Evolutionary conservation across 2,329 filamentous ascomycete genomes (phyloP), one percentile per base, ranked within the genome.

Genomic region (Colletotrichum orbiculare): DNA sequence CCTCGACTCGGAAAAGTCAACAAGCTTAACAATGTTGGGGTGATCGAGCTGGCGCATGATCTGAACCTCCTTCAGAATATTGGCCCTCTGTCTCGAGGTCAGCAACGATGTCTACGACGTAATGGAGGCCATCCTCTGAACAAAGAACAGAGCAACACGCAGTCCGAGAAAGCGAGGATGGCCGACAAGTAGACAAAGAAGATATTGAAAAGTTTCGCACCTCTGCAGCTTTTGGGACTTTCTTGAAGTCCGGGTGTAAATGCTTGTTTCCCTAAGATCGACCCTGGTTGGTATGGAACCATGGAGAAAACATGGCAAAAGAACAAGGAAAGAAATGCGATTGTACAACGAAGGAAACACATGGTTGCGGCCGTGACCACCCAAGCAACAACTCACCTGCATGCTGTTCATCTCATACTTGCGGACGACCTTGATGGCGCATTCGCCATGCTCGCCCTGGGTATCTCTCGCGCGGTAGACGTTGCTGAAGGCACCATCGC

Each of bases 331-430:
- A 71, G 69, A 68, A 64, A 72, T 61, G 66, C 64, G 70, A 71
- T 67, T 66, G 66, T 66, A 67, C 64, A 68, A 69, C 54, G 48
- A 63, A 25, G 25, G 64, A 71, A 71, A 71, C 69, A 38, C 52
- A 57, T 62, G 65, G 56, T 50, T 42, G 62, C 65, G 62, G 49
- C 46, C 62, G 62, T 55, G 57, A 67, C 64, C 64, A 64, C 53
- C 61, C 62, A 62, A 59, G 42, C 50, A 55, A 50, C 63, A 73
- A 91, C 94, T 87, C 87, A 99, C 96, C 93, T 98, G 96, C 84
- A 91, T 94, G 70, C 90, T 94, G 81, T 97, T 98, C 93, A 99
- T 97, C 81, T 99, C 96, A 77, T 93, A 98, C 82, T 98, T 98
- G 75, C 96, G 91, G 69, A 99, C 96, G 55, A 99, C 96, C 80